phyloP scores from a whole-genome alignment of 2,329 filamentous ascomycete genomes.

The Fusarium mexicanum region DNA sequence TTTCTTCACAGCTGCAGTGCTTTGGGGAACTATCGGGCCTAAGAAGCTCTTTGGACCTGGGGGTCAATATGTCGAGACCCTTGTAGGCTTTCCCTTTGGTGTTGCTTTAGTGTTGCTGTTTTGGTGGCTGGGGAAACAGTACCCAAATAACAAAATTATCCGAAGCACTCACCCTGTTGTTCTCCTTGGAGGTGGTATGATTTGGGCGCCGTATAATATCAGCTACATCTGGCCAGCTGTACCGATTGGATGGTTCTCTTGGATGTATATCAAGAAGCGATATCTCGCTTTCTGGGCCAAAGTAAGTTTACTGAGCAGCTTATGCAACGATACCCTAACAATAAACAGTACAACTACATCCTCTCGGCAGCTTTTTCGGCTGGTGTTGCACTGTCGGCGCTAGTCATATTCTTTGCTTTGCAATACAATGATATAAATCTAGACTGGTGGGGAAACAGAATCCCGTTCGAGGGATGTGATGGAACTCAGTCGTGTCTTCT shows the following conservation, averaged over 20 bases:
- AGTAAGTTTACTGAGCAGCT: constrained; percentile 21
- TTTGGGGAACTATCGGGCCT: constrained; percentile 55
- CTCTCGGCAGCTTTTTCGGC: constrained; percentile 57
- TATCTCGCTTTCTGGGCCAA: constrained; percentile 61
- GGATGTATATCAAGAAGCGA: constrained; percentile 57
- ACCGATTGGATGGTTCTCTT: constrained; percentile 58
- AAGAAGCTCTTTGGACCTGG: constrained; percentile 49
- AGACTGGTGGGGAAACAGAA: constrained; percentile 58
- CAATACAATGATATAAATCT: constrained; percentile 51
- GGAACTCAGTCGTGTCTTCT: constrained; percentile 36
- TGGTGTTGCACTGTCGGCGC: constrained; percentile 56
- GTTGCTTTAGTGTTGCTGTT: constrained; percentile 48
- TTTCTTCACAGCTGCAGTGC: constrained; percentile 53
- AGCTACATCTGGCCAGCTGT: constrained; percentile 59
- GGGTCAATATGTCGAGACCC: constrained; percentile 49
- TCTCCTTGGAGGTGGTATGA: constrained; percentile 51
- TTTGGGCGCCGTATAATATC: constrained; percentile 57
- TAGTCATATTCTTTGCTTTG: constrained; percentile 60
- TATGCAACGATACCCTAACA: constrained; percentile 5
- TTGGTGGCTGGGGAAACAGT: constrained; percentile 49
- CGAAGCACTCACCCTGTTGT: constrained; percentile 56
- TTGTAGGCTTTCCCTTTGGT: constrained; percentile 54
- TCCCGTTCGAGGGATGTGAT: constrained; percentile 42
- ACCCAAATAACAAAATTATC: constrained; percentile 45
- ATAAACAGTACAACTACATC: constrained; percentile 56